These are phyloP conservation scores for Artemisia princeps DNA, from an alignment of 140 eudicot species.

Conservation along the genomic window DNA sequence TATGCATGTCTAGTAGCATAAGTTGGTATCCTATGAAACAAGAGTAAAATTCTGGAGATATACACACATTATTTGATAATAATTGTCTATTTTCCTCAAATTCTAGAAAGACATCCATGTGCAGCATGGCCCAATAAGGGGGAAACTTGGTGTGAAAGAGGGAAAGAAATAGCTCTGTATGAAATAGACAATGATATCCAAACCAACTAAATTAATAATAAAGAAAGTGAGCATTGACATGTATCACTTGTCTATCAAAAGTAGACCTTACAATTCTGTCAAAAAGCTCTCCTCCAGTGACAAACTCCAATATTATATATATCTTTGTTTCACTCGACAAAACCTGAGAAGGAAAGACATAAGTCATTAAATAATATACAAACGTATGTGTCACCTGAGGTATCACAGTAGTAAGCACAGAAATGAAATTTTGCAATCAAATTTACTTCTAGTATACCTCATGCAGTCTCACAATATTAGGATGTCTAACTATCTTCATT, in stretches of 20 bases:
- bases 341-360: constrained; percentile 42
- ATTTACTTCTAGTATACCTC: constrained; percentile 50
- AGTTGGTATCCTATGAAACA: neutral
- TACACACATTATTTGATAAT: neutral
- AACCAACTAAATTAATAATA: neutral
- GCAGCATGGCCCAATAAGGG: neutral
- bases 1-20: constrained; percentile 19
- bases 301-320: constrained; percentile 80
- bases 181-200: neutral
- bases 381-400: neutral
- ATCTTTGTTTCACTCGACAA: constrained; percentile 77
- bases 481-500: constrained; percentile 99
- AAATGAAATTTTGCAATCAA: neutral
- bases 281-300: constrained; percentile 92
- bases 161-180: neutral
- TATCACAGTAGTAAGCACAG: constrained; percentile 6
- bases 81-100: neutral
- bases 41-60: neutral
- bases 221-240: constrained; percentile 3
- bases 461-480: constrained; percentile 76
- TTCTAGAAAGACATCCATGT: constrained; percentile 3
- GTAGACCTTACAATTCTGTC: constrained; percentile 78
- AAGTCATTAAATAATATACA: constrained; percentile 14
- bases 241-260: constrained; percentile 11
- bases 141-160: neutral